Conservation (phyloP, 768 basidiomycete genomes). For the Candolleomyces aberdarensis region DNA sequence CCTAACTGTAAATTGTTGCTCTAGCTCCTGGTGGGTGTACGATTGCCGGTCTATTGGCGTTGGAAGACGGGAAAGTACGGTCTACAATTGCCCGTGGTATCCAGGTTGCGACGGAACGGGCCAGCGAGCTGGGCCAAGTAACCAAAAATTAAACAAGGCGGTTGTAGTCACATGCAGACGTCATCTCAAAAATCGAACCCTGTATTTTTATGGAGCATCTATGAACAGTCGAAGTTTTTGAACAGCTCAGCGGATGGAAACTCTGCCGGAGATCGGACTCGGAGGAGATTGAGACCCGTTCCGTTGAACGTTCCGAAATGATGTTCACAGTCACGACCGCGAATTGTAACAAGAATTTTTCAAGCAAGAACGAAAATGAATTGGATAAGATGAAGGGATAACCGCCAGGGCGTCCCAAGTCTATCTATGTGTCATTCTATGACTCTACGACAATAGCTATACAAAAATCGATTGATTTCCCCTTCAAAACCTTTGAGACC, state of each 20-base stretch:
- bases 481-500: no score
- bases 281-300: background rate
- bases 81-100: slow-evolving; percentile 95
- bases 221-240: background rate
- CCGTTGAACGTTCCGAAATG: no score
- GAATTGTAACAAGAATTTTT: no score
- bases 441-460: no score
- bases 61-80: slow-evolving; percentile 92
- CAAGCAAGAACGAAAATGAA: no score
- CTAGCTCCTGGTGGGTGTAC: slow-evolving; percentile 97
- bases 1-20: background rate
- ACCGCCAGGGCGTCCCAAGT: no score
- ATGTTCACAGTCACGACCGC: no score
- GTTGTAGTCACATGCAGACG: background rate
- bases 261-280: background rate
- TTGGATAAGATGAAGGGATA: no score
- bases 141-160: background rate
- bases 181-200: background rate
- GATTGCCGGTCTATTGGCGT: slow-evolving; percentile 91
- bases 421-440: no score
- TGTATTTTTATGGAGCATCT: background rate
- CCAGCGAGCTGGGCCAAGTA: slow-evolving; percentile 65
- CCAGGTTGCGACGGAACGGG: slow-evolving; percentile 89
- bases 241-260: background rate
- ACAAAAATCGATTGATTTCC: no score